These are phyloP conservation scores for Ceratocystis destructans DNA, from an alignment of 2,329 filamentous ascomycete genomes.

Conservation along the genomic window DNA sequence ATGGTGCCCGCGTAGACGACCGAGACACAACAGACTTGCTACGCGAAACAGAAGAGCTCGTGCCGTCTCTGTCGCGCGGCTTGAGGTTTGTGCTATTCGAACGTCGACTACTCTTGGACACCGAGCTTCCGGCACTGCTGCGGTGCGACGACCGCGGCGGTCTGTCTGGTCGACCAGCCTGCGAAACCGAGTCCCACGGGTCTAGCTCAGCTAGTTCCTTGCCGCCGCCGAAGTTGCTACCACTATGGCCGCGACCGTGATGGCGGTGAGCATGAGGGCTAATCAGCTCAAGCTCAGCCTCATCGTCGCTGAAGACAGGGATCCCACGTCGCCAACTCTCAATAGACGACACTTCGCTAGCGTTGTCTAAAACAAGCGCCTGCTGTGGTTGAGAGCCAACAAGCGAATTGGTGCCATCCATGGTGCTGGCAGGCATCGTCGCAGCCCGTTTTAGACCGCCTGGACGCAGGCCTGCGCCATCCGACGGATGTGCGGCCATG, in stretches of 20 bases:
- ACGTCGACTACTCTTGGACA: constrained; percentile 2
- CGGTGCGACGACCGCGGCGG: constrained; percentile 19
- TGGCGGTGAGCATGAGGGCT: constrained; percentile 41
- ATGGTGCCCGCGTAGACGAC: neutral
- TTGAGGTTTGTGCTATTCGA: constrained; percentile 23
- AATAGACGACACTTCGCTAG: constrained; percentile 39
- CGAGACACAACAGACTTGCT: constrained; percentile 12
- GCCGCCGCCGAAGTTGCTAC: constrained; percentile 22
- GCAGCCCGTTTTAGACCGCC: constrained; percentile 4
- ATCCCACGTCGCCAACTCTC: constrained; percentile 44
- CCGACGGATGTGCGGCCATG: constrained; percentile 12
- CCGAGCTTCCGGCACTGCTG: constrained; percentile 16
- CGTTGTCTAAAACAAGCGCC: constrained; percentile 38
- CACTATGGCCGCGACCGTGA: constrained; percentile 21
- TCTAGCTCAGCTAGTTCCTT: constrained; percentile 32
- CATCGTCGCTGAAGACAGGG: constrained; percentile 31
- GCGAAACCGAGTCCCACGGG: constrained; percentile 22
- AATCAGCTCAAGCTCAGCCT: constrained; percentile 43
- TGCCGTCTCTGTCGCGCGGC: constrained; percentile 20
- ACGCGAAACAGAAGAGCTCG: constrained; percentile 15
- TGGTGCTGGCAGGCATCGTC: constrained; percentile 19
- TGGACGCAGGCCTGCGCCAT: neutral
- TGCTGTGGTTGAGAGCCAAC: constrained; percentile 29
- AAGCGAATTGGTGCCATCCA: constrained; percentile 25
- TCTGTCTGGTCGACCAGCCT: constrained; percentile 21